A percentile compares a stretch with the other conserved stretches of the same genome.
phyloP scores from a whole-genome alignment of 2,329 filamentous ascomycete genomes.

The Botrytis byssoidea region DNA sequence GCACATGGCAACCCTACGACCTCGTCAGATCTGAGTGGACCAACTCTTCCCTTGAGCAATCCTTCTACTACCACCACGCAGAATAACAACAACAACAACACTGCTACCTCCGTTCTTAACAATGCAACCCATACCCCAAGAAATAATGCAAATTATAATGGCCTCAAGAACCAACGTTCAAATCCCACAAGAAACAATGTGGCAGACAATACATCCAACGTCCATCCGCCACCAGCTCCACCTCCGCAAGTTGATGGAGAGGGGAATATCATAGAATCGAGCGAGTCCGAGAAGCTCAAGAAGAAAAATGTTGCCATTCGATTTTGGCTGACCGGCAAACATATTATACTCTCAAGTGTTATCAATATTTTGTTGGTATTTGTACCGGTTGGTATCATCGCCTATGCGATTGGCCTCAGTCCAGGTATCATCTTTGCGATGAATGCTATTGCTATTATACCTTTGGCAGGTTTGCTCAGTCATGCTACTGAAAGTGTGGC shows the following conservation, averaged over 20 bases:
- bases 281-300: slow-evolving; percentile 28
- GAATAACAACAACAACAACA: slow-evolving; percentile 24
- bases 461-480: slow-evolving; percentile 68
- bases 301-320: slow-evolving; percentile 35
- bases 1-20: slow-evolving; percentile 52
- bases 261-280: slow-evolving; percentile 55
- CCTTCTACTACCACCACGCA: slow-evolving; percentile 31
- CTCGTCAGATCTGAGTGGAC: slow-evolving; percentile 40
- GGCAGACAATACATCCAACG: slow-evolving; percentile 40
- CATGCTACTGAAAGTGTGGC: slow-evolving; percentile 76
- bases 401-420: slow-evolving; percentile 53
- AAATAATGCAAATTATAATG: slow-evolving; percentile 26
- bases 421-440: slow-evolving; percentile 68
- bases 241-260: slow-evolving; percentile 52
- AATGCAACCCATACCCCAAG: slow-evolving; percentile 30
- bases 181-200: slow-evolving; percentile 36
- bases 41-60: slow-evolving; percentile 44
- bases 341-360: slow-evolving; percentile 69
- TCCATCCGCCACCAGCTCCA: slow-evolving; percentile 44
- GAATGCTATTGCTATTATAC: slow-evolving; percentile 74
- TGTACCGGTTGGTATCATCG: slow-evolving; percentile 72
- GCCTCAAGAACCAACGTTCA: slow-evolving; percentile 35
- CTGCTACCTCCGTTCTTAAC: slow-evolving; percentile 28
- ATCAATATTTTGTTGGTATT: slow-evolving; percentile 76
- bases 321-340: slow-evolving; percentile 46